Evolutionary conservation across 164 flowering plant species (phyloP).

Genomic region (Piper betle): DNA sequence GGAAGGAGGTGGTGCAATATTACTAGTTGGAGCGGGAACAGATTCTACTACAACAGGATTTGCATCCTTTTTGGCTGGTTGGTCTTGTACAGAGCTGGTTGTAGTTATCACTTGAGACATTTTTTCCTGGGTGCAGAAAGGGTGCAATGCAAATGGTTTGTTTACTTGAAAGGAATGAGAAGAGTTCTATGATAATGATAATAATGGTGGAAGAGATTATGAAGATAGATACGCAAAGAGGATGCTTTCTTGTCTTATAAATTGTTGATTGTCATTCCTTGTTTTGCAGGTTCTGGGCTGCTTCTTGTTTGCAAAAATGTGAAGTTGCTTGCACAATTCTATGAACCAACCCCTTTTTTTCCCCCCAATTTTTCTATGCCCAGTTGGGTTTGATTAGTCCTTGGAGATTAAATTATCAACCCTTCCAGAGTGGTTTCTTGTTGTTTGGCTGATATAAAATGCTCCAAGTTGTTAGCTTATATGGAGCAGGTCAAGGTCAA

Average conservation of each 20-base stretch:
- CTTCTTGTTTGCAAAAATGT: background rate
- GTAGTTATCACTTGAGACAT: constrained; percentile 21
- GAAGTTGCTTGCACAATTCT: background rate
- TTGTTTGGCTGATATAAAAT: no score
- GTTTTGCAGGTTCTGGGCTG: background rate
- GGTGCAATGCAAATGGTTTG: background rate
- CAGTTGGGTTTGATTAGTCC: no score
- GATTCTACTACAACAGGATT: background rate
- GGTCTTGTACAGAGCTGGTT: constrained; percentile 4
- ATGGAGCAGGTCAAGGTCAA: no score
- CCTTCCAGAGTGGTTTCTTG: no score
- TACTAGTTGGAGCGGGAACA: background rate
- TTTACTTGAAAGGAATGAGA: background rate
- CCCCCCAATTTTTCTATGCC: no score
- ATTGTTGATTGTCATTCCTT: background rate
- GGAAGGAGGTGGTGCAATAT: constrained; percentile 6
- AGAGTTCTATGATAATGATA: no score
- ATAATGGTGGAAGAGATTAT: background rate
- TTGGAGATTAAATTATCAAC: no score
- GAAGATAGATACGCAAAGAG: background rate
- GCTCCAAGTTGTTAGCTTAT: no score
- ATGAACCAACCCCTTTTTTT: no score
- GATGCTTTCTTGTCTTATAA: constrained; percentile 2
- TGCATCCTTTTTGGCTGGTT: background rate
- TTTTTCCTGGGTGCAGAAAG: background rate